Conservation (phyloP, 2,329 filamentous ascomycete genomes). For the Elsinoe batatas region DNA sequence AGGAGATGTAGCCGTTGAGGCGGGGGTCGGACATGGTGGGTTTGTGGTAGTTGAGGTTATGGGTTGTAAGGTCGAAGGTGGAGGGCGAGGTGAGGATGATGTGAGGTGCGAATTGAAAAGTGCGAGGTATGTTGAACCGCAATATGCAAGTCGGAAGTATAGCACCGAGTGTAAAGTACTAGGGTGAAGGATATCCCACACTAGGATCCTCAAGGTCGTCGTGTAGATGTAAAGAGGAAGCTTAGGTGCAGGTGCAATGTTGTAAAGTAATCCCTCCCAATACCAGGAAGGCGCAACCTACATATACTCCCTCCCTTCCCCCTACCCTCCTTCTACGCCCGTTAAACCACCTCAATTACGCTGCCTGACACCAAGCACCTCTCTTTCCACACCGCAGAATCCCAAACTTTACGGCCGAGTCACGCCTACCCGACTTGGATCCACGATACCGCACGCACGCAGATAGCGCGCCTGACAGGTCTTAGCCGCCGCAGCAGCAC, state of each 20-base stretch:
- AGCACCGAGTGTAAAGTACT: not conserved
- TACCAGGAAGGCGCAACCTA: not conserved
- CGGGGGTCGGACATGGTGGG: not conserved
- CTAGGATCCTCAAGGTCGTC: too few species aligned
- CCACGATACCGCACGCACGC: not conserved
- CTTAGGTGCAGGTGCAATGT: not conserved
- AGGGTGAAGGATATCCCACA: not conserved
- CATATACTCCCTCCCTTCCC: not conserved
- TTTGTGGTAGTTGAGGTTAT: not conserved
- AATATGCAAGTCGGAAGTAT: not conserved
- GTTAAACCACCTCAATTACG: not conserved
- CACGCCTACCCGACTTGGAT: not conserved
- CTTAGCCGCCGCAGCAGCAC: too few species aligned
- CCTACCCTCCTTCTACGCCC: not conserved
- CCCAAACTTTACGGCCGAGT: slow-evolving; percentile 6
- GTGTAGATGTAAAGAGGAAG: too few species aligned
- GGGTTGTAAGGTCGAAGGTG: not conserved
- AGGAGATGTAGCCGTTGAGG: slow-evolving; percentile 5
- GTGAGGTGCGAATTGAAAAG: not conserved
- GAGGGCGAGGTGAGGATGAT: not conserved
- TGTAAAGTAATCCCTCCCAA: not conserved
- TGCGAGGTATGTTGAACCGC: not conserved
- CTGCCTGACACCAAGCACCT: not conserved
- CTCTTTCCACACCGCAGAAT: too few species aligned
- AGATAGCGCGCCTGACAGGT: too few species aligned